A percentile compares a stretch with the other conserved stretches of the same genome.
Evolutionary conservation across 176 grass and related monocot species (phyloP).

Genomic region (Carex scoparia): DNA sequence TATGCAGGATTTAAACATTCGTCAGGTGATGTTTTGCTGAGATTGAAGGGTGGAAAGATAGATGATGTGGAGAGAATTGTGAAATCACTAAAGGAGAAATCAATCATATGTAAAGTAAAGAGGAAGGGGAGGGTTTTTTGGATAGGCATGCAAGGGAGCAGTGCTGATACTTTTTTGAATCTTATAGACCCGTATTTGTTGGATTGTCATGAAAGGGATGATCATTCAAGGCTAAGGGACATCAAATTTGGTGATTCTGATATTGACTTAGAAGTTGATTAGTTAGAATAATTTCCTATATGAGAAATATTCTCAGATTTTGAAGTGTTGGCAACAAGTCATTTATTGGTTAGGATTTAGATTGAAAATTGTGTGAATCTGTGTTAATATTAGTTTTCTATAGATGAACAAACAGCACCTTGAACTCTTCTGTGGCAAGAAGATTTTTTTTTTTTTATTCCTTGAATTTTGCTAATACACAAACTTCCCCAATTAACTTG

Average conservation of each 20-base stretch:
- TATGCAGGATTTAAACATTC: slow-evolving; percentile 68
- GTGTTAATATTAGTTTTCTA: slow-evolving; percentile 13
- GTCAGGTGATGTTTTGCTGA: slow-evolving; percentile 82
- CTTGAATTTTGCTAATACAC: not conserved
- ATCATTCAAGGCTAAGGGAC: slow-evolving; percentile 1
- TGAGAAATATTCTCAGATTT: not conserved
- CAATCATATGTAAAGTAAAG: slow-evolving; percentile 72
- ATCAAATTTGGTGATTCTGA: slow-evolving; percentile 14
- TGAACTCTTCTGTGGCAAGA: not conserved
- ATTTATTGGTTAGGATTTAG: slow-evolving; percentile 4
- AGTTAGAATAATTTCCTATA: not conserved
- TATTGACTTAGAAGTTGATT: slow-evolving; percentile 37
- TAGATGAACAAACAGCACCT: not conserved
- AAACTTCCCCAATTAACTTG: not conserved
- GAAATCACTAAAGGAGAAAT: slow-evolving; percentile 43
- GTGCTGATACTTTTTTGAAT: slow-evolving; percentile 65
- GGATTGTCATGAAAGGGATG: slow-evolving; percentile 34
- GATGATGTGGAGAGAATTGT: slow-evolving; percentile 70
- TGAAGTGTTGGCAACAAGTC: not conserved
- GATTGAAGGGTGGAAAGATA: slow-evolving; percentile 51
- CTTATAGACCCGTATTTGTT: slow-evolving; percentile 56
- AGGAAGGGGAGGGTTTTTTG: slow-evolving; percentile 74
- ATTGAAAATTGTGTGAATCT: not conserved
- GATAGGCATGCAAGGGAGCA: slow-evolving; percentile 77
- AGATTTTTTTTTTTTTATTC: not conserved